Evolutionary conservation across 164 flowering plant species (phyloP).

Genomic region (Paratinospora sagittata): DNA sequence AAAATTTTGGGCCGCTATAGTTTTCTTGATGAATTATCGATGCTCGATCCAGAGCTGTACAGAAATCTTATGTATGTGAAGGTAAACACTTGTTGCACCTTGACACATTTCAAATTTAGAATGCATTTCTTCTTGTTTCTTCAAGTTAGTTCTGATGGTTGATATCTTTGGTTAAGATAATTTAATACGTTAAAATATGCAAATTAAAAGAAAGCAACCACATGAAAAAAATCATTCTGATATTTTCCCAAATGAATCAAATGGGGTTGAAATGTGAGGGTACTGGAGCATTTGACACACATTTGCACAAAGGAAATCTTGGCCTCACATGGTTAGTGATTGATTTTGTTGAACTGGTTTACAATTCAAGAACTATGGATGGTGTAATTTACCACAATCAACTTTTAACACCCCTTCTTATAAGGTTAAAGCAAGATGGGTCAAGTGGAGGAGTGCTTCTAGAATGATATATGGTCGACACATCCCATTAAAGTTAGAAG

Average conservation of each 20-base stretch:
- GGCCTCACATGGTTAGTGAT: not conserved
- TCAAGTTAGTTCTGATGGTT: not conserved
- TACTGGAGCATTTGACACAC: not conserved
- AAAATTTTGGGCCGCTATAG: constrained; percentile 97
- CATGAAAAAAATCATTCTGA: not conserved
- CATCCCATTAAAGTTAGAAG: too few relatives aligned
- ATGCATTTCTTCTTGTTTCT: not conserved
- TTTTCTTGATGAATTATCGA: constrained; percentile 95
- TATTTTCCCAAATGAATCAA: not conserved
- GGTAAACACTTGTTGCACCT: constrained; percentile 41
- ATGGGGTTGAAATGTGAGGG: not conserved
- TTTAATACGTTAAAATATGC: not conserved
- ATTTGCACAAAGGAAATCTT: not conserved
- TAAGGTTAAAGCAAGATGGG: too few relatives aligned
- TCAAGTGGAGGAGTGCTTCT: too few relatives aligned
- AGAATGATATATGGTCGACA: too few relatives aligned
- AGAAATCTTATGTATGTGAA: constrained; percentile 89
- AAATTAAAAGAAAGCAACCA: not conserved
- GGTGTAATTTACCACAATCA: too few relatives aligned
- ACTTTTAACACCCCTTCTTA: too few relatives aligned
- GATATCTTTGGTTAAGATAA: not conserved
- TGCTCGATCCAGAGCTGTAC: constrained; percentile 95
- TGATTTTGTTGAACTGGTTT: not conserved
- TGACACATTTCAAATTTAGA: not conserved
- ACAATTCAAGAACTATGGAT: not conserved